Base-by-base conservation (phyloP, 169 alveolate species). In the Amoebophrya sp. region DNA sequence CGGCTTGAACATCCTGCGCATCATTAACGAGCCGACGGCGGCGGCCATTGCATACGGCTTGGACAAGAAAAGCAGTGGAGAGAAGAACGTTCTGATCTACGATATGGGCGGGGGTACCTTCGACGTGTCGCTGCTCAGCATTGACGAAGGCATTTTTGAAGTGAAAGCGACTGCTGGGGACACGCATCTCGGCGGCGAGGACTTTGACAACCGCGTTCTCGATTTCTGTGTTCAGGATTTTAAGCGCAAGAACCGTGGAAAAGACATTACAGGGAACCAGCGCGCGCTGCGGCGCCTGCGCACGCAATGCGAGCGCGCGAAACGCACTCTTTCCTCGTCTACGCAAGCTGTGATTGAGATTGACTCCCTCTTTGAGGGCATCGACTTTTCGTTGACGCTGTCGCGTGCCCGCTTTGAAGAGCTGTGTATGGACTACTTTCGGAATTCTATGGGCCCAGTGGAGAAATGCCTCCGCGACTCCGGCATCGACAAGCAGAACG, bases 31-130 rank as follows among this genome's bases (percentile, higher is more conserved):
- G 93, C 99, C 99, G 78, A 98, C 99, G 39, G 99, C 99, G 38
- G 99, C 99, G 91, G 99, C 99, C 77, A 94, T 98, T 93, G 99
- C 99, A 34, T 98, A 98, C 95, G 99, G 99, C 91, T 96, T 98
- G 53, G 99, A 98, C 95, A 97, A 98, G 96, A 97, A 53, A 23
- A 23, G 76, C 10, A 23, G n/a, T 89, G 98, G 97, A 0, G 99
- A 98, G 94, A 97, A 96, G 95, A 97, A 97, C 95, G 98, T 98
- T 76, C 96, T 98, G 83, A 97, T 98, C 65, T 98, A 97, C 96
- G 99, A 98, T 93, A 95, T 98, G 92, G 99, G 99, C 90, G 99
- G 99, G 3, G 99, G 99, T 91, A 98, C 99, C 78, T 98, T 98
- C 95, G 99, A 98, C 97, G 99, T 98, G 26, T 96, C 98, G 40